These are phyloP conservation scores for Colletotrichum abscissum DNA, from an alignment of 2,329 filamentous ascomycete genomes.

Conservation along the genomic window DNA sequence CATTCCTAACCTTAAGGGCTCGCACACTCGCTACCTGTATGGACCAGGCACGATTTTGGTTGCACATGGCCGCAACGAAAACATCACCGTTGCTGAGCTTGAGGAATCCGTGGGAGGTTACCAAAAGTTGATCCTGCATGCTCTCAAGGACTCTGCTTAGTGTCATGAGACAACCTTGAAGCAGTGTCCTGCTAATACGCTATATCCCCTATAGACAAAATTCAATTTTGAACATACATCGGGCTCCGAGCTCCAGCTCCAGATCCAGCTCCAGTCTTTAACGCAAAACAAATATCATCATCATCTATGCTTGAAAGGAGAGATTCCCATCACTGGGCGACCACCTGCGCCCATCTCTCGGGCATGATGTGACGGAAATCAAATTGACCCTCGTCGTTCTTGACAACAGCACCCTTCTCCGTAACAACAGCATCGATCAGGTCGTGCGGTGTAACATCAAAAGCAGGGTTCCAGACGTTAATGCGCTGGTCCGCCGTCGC, in stretches of 20 bases:
- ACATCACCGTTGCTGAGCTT: conserved; percentile 78
- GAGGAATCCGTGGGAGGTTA: conserved; percentile 84
- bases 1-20: conserved; percentile 79
- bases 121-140: conserved; percentile 74
- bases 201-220: background rate
- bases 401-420: conserved; percentile 88
- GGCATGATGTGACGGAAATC: conserved; percentile 68
- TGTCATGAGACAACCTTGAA: background rate
- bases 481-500: conserved; percentile 84
- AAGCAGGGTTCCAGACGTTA: conserved; percentile 94
- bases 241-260: background rate
- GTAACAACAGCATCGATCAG: conserved; percentile 96
- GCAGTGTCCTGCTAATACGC: background rate
- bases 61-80: conserved; percentile 87
- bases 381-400: conserved; percentile 77
- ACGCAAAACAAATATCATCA: background rate
- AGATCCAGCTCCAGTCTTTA: background rate
- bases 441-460: conserved; percentile 90
- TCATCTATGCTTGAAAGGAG: background rate
- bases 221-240: background rate
- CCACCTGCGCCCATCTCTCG: conserved; percentile 60
- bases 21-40: conserved; percentile 75
- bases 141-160: conserved; percentile 45
- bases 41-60: conserved; percentile 83
- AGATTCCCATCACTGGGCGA: conserved; percentile 1